Evolutionary conservation across 345 rosid genomes (phyloP).

Genomic region (Turritis glabra): DNA sequence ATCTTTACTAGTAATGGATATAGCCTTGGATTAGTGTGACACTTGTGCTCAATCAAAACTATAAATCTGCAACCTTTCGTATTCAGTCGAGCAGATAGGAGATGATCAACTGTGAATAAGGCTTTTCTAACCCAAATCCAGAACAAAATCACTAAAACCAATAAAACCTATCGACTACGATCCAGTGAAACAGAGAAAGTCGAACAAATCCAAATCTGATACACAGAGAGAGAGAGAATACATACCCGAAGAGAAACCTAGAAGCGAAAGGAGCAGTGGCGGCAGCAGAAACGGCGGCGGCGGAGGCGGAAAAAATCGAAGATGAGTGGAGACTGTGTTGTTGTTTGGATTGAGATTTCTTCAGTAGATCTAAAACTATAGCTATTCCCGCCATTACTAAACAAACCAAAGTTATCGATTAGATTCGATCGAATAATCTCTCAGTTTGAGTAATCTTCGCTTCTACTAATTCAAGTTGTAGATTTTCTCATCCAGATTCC

Average conservation of each 20-base stretch:
- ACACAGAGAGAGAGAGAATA: neutral
- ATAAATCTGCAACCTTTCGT: neutral
- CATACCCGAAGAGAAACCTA: constrained; percentile 78
- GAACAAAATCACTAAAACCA: neutral
- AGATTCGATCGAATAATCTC: neutral
- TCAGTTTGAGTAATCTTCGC: constrained; percentile 2
- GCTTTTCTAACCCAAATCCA: neutral
- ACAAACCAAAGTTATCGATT: neutral
- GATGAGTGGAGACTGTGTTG: constrained; percentile 54
- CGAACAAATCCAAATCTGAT: constrained; percentile 21
- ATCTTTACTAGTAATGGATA: neutral
- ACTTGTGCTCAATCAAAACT: neutral
- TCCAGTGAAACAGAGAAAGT: constrained; percentile 28
- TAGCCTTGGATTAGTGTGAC: neutral
- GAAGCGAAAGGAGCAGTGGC: constrained; percentile 77
- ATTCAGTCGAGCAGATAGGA: neutral
- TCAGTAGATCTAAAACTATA: constrained; percentile 67
- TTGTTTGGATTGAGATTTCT: constrained; percentile 60
- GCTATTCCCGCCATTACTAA: constrained; percentile 82
- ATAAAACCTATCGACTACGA: constrained; percentile 3
- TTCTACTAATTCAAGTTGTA: neutral
- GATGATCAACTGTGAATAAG: neutral
- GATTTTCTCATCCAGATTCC: constrained; percentile 8
- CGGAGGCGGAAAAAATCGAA: constrained; percentile 59
- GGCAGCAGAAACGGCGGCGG: constrained; percentile 62